phyloP scores from a whole-genome alignment of 129 eudicot genomes.

The sunflower (Helianthus annuus) region HanXRQr2.0-SUNRISE NC_035449.2:9071305-9071804 shows the following conservation, averaged over 20 bases:
- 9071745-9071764: slow-evolving; percentile 31
- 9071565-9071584: slow-evolving; percentile 1
- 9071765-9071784: slow-evolving; percentile 34
- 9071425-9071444: no score
- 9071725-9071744: neutral
- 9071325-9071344: no score
- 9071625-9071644: neutral
- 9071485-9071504: neutral
- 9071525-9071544: no score
- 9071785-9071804: slow-evolving; percentile 11
- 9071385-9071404: no score
- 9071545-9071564: slow-evolving; percentile 24
- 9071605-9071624: neutral
- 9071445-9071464: no score
- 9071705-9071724: slow-evolving; percentile 11
- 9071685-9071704: slow-evolving; percentile 1
- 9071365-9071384: no score
- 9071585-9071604: neutral
- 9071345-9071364: no score
- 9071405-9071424: no score
- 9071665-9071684: neutral
- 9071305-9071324: no score
- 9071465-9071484: neutral
- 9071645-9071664: neutral
- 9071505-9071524: neutral